Percentiles rank a stretch among this genome's conserved stretches.
These are phyloP conservation scores for Exophiala aquamarina DNA, from an alignment of 2,329 filamentous ascomycete genomes.

Conservation along the genomic window DNA sequence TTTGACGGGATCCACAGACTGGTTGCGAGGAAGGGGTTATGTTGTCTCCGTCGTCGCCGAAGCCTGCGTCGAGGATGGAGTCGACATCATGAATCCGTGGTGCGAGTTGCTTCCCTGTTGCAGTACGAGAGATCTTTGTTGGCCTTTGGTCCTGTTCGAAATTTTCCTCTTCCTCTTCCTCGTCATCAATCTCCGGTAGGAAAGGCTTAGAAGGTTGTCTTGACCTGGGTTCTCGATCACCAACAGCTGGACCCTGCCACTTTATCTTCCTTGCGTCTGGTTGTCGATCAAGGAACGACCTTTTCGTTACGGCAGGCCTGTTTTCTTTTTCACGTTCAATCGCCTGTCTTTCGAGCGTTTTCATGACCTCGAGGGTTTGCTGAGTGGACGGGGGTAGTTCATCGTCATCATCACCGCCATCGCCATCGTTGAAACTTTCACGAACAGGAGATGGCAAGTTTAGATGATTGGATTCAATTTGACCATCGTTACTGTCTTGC, in stretches of 20 bases:
- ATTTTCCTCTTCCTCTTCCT: conserved; percentile 10
- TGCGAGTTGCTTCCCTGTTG: neutral
- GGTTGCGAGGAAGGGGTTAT: neutral
- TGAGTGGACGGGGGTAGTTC: conserved; percentile 8
- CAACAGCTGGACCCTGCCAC: conserved; percentile 12
- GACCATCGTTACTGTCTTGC: conserved; percentile 1
- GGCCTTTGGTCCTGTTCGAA: conserved; percentile 19
- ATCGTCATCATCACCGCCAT: neutral
- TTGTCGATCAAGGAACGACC: conserved; percentile 20
- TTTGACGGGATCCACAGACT: neutral
- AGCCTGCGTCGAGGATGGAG: neutral
- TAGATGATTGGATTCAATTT: neutral
- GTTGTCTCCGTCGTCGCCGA: too few species aligned
- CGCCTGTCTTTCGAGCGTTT: conserved; percentile 10
- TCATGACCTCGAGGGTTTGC: conserved; percentile 12
- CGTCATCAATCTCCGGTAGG: neutral
- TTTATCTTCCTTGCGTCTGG: conserved; percentile 11
- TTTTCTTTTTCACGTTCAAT: conserved; percentile 22
- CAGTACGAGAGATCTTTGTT: conserved; percentile 1
- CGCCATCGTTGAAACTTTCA: neutral
- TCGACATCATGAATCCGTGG: neutral
- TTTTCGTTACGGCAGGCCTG: conserved; percentile 3
- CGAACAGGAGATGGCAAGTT: neutral
- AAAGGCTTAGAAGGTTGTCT: neutral
- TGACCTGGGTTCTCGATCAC: neutral